Base-by-base conservation (phyloP, 306 rosid species). In the Bauhinia variegata region DNA sequence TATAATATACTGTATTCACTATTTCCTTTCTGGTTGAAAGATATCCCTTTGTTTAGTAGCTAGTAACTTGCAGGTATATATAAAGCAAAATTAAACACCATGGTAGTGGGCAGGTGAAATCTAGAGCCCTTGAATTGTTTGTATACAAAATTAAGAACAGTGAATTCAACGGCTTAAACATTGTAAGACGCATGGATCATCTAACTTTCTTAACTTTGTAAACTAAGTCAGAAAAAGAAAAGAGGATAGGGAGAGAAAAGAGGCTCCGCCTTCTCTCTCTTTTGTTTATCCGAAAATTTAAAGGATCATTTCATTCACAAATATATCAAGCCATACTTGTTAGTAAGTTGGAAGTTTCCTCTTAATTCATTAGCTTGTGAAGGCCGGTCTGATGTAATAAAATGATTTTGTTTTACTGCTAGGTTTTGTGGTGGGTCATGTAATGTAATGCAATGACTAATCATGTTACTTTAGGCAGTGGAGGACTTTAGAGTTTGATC, bases 361-460 rank as follows among this genome's bases (percentile, higher is more conserved):
- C 4, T n/a, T n/a, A n/a, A n/a, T 23, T 15, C 28, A 16, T 36
- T 23, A 31, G 15, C 36, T 44, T 44, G 7, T 34, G 38, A 7
- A 34, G 7, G 4, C 7, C 7, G 38, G 7, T 34, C 38, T 34
- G 4, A 34, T 3, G 38, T n/a, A n/a, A 34, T n/a, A n/a, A n/a
- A n/a, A n/a, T n/a, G n/a, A n/a, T n/a, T n/a, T n/a, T n/a, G n/a
- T n/a, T n/a, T n/a, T n/a, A n/a, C n/a, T n/a, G n/a, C n/a, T n/a
- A n/a, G n/a, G n/a, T n/a, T n/a, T n/a, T n/a, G n/a, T 19, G 59
- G 75, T 49, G 75, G 68, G 75, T 38, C 44, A 63, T n/a, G n/a
- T n/a, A n/a, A n/a, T 16, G 37, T 48, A 15, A 18, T 32, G 58
- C 5, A n/a, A n/a, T n/a, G n/a, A n/a, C n/a, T n/a, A n/a, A n/a